Evolutionary conservation across 768 basidiomycete genomes (phyloP).

Genomic region (Suillus discolor): DNA sequence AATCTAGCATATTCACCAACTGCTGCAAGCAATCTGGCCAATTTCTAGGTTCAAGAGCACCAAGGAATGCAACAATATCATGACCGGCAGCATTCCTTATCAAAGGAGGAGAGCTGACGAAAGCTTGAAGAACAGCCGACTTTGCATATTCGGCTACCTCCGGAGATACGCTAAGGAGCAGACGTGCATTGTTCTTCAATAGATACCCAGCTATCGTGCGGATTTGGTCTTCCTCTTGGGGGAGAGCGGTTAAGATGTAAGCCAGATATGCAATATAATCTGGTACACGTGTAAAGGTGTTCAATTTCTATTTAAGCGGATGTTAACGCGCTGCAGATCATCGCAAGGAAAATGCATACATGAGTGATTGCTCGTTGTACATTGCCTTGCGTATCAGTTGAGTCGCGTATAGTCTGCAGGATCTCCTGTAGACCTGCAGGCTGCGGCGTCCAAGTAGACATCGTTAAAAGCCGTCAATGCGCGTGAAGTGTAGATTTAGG

Average conservation of each 20-base stretch:
- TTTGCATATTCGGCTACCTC: constrained; percentile 77
- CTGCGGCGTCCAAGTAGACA: constrained; percentile 82
- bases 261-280: constrained; percentile 97
- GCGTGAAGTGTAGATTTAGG: constrained; percentile 20
- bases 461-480: constrained; percentile 42
- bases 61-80: constrained; percentile 88
- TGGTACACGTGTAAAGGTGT: constrained; percentile 82
- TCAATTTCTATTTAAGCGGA: constrained; percentile 67
- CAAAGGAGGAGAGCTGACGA: constrained; percentile 80
- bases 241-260: constrained; percentile 82
- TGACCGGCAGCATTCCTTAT: constrained; percentile 94
- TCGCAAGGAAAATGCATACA: constrained; percentile 46
- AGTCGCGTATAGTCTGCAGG: constrained; percentile 87
- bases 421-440: constrained; percentile 90
- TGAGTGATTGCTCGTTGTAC: constrained; percentile 81
- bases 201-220: constrained; percentile 95
- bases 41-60: constrained; percentile 83
- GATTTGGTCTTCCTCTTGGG: constrained; percentile 88
- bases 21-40: constrained; percentile 96
- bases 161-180: constrained; percentile 67
- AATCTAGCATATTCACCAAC: constrained; percentile 80
- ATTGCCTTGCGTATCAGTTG: constrained; percentile 76
- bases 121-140: constrained; percentile 75
- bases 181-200: constrained; percentile 92
- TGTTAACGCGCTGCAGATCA: constrained; percentile 23